Percentiles rank a stretch among this genome's conserved stretches.
These are phyloP conservation scores for Coniophora puteana DNA, from an alignment of 1,284 basidiomycete species.

Conservation along the genomic window DNA sequence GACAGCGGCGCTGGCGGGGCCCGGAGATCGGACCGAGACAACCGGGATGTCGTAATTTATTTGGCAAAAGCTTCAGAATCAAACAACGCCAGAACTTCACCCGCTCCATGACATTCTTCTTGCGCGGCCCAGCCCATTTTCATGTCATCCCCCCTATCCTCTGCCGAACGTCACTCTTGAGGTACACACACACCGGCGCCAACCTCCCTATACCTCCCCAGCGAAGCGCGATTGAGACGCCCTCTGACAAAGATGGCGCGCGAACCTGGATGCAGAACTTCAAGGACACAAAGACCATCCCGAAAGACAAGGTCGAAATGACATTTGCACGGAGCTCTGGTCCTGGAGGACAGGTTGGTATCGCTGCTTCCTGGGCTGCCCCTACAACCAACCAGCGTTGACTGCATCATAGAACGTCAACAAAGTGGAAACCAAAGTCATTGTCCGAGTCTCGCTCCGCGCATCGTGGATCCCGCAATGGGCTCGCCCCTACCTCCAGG, in stretches of 20 bases:
- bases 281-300: slow-evolving; percentile 33
- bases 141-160: no score
- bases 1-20: no score
- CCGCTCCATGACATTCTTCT: no score
- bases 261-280: slow-evolving; percentile 51
- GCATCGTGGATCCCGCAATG: slow-evolving; percentile 67
- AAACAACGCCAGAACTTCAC: no score
- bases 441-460: slow-evolving; percentile 51
- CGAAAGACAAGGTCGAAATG: slow-evolving; percentile 50
- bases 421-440: slow-evolving; percentile 78
- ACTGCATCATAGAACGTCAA: slow-evolving; percentile 64
- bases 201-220: no score
- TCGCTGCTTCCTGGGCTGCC: slow-evolving; percentile 7
- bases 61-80: no score
- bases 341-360: slow-evolving; percentile 70
- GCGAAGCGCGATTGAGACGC: slow-evolving; percentile 25
- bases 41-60: no score
- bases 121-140: no score
- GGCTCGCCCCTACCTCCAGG: slow-evolving; percentile 48
- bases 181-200: no score
- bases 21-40: no score
- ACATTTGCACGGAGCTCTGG: slow-evolving; percentile 73
- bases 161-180: no score
- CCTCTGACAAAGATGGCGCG: slow-evolving; percentile 28
- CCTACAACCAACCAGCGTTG: background rate